These are phyloP conservation scores for Colletotrichum higginsianum DNA, from an alignment of 2,329 filamentous ascomycete species.

Conservation along the genomic window DNA sequence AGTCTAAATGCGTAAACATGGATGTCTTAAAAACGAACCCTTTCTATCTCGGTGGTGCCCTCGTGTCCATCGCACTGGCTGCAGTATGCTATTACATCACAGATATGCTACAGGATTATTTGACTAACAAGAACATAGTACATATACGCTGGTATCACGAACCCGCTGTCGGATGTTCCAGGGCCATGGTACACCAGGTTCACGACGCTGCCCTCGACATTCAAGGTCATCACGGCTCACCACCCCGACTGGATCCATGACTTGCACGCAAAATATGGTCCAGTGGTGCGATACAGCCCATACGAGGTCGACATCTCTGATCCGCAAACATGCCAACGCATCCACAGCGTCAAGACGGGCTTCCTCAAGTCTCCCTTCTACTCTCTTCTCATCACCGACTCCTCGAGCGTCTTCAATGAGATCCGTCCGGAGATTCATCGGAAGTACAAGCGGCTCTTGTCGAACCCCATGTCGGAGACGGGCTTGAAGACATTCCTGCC, in stretches of 20 bases:
- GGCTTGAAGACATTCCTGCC: slow-evolving; percentile 57
- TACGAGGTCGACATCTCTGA: slow-evolving; percentile 43
- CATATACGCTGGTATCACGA: slow-evolving; percentile 26
- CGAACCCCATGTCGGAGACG: slow-evolving; percentile 56
- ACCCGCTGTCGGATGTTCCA: slow-evolving; percentile 23
- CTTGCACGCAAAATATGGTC: slow-evolving; percentile 34
- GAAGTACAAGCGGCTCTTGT: slow-evolving; percentile 58
- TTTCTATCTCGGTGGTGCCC: slow-evolving; percentile 13
- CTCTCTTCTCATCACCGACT: slow-evolving; percentile 36
- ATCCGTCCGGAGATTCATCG: slow-evolving; percentile 45
- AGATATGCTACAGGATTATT: fast-evolving
- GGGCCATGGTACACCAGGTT: slow-evolving; percentile 36
- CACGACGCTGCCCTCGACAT: slow-evolving; percentile 24
- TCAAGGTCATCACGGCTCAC: slow-evolving; percentile 8
- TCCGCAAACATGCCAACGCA: slow-evolving; percentile 45
- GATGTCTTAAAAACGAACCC: slow-evolving; percentile 23
- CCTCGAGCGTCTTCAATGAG: slow-evolving; percentile 34
- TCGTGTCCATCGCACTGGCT: slow-evolving; percentile 12
- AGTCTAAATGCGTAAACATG: not conserved
- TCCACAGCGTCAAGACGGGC: slow-evolving; percentile 47
- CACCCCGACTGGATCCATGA: slow-evolving; percentile 34
- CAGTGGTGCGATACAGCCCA: slow-evolving; percentile 31
- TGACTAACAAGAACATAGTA: slow-evolving; percentile 6
- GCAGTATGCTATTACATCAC: not conserved
- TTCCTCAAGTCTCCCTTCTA: slow-evolving; percentile 36